phyloP scores from a whole-genome alignment of 1,139 yeast species.

The Pichia sp. region DNA sequence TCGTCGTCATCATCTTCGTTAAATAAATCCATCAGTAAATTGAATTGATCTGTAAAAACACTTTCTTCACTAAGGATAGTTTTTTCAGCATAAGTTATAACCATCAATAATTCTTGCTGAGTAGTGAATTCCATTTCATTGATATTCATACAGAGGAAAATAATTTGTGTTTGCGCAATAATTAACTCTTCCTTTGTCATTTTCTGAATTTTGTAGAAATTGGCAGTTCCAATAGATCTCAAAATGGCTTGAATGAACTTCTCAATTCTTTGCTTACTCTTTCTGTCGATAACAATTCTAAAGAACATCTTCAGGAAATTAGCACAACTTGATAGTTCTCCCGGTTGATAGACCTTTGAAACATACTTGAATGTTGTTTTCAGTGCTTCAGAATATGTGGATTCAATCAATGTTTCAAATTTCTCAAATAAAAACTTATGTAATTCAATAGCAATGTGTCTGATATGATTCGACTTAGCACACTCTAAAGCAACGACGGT shows the following conservation, averaged over 20 bases:
- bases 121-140: slow-evolving; percentile 38
- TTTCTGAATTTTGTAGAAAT: slow-evolving; percentile 41
- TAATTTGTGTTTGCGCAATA: slow-evolving; percentile 33
- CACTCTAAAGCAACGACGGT: slow-evolving; percentile 70
- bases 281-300: slow-evolving; percentile 41
- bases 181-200: slow-evolving; percentile 45
- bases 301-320: slow-evolving; percentile 38
- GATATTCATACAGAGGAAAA: slow-evolving; percentile 42
- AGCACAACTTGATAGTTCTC: slow-evolving; percentile 20
- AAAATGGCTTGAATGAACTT: slow-evolving; percentile 42
- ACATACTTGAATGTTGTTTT: slow-evolving; percentile 50
- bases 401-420: slow-evolving; percentile 68
- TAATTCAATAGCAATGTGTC: slow-evolving; percentile 48
- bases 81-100: slow-evolving; percentile 27
- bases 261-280: slow-evolving; percentile 47
- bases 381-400: slow-evolving; percentile 65
- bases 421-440: slow-evolving; percentile 58
- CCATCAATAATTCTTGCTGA: slow-evolving; percentile 40
- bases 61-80: slow-evolving; percentile 35
- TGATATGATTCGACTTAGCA: slow-evolving; percentile 44
- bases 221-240: slow-evolving; percentile 36
- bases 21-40: slow-evolving; percentile 18
- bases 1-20: slow-evolving; percentile 23
- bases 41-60: slow-evolving; percentile 31
- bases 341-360: slow-evolving; percentile 28